phyloP scores from a whole-genome alignment of 768 basidiomycete genomes.

The Baorangia bicolor region DNA sequence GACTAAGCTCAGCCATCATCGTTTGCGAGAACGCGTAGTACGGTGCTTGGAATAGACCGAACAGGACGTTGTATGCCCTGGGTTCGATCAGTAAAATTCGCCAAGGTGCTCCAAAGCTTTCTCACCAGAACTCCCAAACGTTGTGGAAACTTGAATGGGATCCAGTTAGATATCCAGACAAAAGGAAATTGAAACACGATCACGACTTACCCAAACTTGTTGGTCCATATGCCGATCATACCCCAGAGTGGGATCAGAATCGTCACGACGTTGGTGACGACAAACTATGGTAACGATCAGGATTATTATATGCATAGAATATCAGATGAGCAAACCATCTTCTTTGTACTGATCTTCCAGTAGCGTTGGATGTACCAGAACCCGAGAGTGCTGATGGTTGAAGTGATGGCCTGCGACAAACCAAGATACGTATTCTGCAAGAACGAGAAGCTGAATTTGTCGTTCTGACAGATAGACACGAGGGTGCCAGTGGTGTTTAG shows the following conservation, averaged over 20 bases:
- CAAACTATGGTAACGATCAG: conserved; percentile 47
- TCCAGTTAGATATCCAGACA: background rate
- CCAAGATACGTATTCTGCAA: conserved; percentile 79
- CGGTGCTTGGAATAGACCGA: conserved; percentile 81
- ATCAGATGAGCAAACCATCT: conserved; percentile 51
- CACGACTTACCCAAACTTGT: conserved; percentile 58
- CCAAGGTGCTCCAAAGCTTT: background rate
- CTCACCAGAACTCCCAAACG: conserved; percentile 83
- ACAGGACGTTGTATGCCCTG: conserved; percentile 78
- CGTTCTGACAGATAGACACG: conserved; percentile 74
- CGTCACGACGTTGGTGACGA: conserved; percentile 73
- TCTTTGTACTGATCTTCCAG: conserved; percentile 79
- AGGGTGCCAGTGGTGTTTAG: conserved; percentile 79
- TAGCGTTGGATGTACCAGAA: conserved; percentile 85
- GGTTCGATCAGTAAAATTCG: background rate
- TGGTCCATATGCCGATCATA: conserved; percentile 83
- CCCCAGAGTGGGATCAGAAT: conserved; percentile 83
- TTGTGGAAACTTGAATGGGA: conserved; percentile 60
- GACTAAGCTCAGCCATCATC: conserved; percentile 87
- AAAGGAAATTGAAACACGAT: background rate
- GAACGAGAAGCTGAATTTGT: conserved; percentile 80
- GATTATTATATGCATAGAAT: background rate
- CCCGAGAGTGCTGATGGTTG: conserved; percentile 66
- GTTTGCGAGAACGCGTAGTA: conserved; percentile 87
- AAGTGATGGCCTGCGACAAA: conserved; percentile 71